A percentile compares a stretch with the other conserved stretches of the same genome.
Evolutionary conservation across 2,329 filamentous ascomycete species (phyloP).

Genomic region (Sclerotinia trifoliorum): DNA sequence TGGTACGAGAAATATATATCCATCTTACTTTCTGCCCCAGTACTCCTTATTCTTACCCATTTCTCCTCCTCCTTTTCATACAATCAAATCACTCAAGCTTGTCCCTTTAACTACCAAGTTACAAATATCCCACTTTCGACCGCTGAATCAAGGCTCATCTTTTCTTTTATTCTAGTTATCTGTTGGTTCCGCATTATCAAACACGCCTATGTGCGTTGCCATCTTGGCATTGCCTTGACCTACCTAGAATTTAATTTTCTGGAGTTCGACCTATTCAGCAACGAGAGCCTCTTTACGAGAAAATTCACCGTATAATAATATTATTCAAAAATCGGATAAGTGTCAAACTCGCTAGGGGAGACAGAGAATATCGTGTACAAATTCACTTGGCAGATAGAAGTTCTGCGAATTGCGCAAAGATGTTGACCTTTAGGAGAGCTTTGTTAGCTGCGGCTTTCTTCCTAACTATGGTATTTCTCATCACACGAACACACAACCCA

Average conservation of each 20-base stretch:
- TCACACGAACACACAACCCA: constrained; percentile 57
- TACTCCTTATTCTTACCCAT: not conserved
- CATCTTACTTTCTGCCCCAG: not conserved
- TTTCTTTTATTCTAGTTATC: constrained; percentile 7
- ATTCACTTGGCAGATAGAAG: constrained; percentile 17
- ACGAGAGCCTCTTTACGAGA: not conserved
- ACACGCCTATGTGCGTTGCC: constrained; percentile 17
- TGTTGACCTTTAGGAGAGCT: constrained; percentile 79
- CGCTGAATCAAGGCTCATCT: not conserved
- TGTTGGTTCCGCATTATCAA: constrained; percentile 19
- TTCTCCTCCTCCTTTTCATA: not conserved
- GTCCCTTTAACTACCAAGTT: not conserved
- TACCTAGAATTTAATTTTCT: constrained; percentile 6
- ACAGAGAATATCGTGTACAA: not conserved
- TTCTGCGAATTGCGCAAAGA: constrained; percentile 43
- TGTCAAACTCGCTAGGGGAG: constrained; percentile 1
- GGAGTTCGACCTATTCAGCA: constrained; percentile 3
- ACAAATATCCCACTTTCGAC: not conserved
- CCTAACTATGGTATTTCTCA: constrained; percentile 66
- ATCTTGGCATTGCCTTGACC: constrained; percentile 17
- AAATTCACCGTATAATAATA: not conserved
- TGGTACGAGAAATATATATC: constrained; percentile 10
- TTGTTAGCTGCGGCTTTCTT: constrained; percentile 68
- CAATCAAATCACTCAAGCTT: not conserved
- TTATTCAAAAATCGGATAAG: not conserved